Evolutionary conservation across 805 yeast genomes (phyloP).

Genomic region (Wickerhamomyces canadensis): DNA sequence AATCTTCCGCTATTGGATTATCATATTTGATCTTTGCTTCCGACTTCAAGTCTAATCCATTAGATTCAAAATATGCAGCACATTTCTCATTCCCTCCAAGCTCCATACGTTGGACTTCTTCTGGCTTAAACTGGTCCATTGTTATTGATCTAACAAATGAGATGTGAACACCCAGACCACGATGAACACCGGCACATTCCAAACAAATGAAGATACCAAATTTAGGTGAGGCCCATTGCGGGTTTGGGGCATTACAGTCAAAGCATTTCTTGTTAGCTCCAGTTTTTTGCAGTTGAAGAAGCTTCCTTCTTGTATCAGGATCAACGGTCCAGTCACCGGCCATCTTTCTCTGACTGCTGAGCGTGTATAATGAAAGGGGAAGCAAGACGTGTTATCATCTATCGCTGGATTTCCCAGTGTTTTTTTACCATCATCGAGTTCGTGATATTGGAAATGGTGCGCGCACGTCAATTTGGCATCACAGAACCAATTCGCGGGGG

Average conservation of each 20-base stretch:
- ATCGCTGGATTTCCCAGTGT: no score
- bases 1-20: slow-evolving; percentile 91
- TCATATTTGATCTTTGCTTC: slow-evolving; percentile 76
- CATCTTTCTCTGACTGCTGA: slow-evolving; percentile 9
- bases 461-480: no score
- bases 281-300: slow-evolving; percentile 68
- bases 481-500: no score
- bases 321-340: slow-evolving; percentile 79
- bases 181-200: slow-evolving; percentile 96
- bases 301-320: slow-evolving; percentile 84
- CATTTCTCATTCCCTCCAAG: slow-evolving; percentile 87
- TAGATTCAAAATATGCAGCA: slow-evolving; percentile 55
- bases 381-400: no score
- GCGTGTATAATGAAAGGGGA: no score
- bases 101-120: slow-evolving; percentile 87
- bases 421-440: no score
- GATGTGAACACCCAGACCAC: slow-evolving; percentile 94
- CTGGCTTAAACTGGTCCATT: slow-evolving; percentile 97
- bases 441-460: no score
- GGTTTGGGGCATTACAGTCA: slow-evolving; percentile 93
- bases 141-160: slow-evolving; percentile 95
- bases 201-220: slow-evolving; percentile 95
- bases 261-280: slow-evolving; percentile 86
- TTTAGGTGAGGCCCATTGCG: slow-evolving; percentile 99
- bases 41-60: slow-evolving; percentile 62